Conservation (phyloP, 306 rosid species). For the Fragaria ananassa region DNA sequence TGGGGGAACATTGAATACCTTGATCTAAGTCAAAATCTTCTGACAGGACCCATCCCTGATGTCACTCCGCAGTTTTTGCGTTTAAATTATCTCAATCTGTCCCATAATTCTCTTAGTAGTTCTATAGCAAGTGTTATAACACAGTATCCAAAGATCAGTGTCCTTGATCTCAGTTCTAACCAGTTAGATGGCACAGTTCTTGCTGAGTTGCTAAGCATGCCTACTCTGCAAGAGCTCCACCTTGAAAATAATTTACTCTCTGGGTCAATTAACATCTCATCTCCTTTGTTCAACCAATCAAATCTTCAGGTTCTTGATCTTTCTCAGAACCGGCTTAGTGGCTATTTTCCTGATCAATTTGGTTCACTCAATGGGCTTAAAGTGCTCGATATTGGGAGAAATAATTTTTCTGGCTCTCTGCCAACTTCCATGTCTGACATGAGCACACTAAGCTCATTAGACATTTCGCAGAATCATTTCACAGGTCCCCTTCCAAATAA, state of each 20-base stretch:
- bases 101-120: constrained; percentile 63
- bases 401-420: constrained; percentile 85
- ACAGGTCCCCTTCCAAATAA: constrained; percentile 80
- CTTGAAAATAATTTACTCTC: constrained; percentile 64
- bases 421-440: constrained; percentile 70
- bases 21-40: constrained; percentile 79
- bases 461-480: constrained; percentile 76
- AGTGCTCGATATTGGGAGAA: constrained; percentile 75
- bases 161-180: constrained; percentile 86
- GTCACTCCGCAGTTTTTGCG: constrained; percentile 81
- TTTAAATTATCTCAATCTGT: constrained; percentile 68
- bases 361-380: constrained; percentile 55
- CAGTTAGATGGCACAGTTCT: constrained; percentile 61
- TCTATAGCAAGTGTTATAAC: constrained; percentile 60
- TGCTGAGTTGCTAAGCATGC: constrained; percentile 54
- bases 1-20: constrained; percentile 93
- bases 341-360: constrained; percentile 84
- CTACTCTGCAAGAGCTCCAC: constrained; percentile 79
- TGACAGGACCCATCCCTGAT: constrained; percentile 76
- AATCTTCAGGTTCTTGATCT: constrained; percentile 80
- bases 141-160: constrained; percentile 77
- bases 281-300: constrained; percentile 44
- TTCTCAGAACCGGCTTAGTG: constrained; percentile 68
- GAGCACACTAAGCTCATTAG: constrained; percentile 54
- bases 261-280: constrained; percentile 59